phyloP scores from a whole-genome alignment of 2,329 filamentous ascomycete species.

The Chrysoporthe cubensis region DNA sequence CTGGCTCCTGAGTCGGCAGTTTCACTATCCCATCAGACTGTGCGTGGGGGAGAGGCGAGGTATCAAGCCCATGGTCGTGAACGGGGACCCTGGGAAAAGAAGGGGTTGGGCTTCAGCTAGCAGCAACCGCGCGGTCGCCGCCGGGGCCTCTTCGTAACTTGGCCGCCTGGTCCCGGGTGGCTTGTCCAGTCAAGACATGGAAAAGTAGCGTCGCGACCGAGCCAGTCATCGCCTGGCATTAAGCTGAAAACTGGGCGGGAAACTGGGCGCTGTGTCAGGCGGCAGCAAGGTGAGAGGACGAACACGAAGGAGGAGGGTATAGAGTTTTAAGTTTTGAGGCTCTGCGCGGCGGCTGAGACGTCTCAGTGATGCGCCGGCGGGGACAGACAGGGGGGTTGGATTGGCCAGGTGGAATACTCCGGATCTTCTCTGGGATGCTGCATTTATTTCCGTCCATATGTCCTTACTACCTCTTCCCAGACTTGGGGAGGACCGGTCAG shows the following conservation, averaged over 20 bases:
- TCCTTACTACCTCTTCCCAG: background rate
- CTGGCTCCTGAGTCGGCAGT: background rate
- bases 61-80: background rate
- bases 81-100: background rate
- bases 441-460: background rate
- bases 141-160: background rate
- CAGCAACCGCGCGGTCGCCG: background rate
- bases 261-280: background rate
- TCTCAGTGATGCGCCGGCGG: slow-evolving; percentile 25
- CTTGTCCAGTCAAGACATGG: background rate
- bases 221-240: background rate
- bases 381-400: slow-evolving; percentile 12
- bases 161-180: background rate
- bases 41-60: background rate
- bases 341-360: slow-evolving; percentile 29
- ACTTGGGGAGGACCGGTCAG: background rate
- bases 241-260: background rate
- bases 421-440: background rate
- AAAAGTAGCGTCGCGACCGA: background rate
- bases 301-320: background rate
- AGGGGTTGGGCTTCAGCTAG: background rate
- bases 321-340: slow-evolving; percentile 23
- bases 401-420: slow-evolving; percentile 14
- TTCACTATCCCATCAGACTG: background rate
- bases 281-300: background rate